These are phyloP conservation scores for Citeromyces hawaiiensis DNA, from an alignment of 1,139 yeast genomes.

Conservation along the genomic window DNA sequence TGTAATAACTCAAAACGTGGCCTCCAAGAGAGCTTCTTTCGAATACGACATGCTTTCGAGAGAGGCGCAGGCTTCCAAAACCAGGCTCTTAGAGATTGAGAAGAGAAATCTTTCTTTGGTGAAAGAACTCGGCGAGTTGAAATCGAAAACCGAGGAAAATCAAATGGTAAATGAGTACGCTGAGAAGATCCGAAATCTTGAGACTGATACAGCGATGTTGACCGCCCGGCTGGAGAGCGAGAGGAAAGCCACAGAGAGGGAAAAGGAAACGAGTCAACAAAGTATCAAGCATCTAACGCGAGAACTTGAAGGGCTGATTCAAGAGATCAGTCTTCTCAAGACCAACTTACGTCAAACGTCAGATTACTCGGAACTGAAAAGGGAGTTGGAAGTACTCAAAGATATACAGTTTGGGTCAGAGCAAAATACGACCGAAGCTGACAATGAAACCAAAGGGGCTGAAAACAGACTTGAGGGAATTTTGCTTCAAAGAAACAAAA, in stretches of 20 bases:
- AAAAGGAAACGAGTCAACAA: slow-evolving; percentile 14
- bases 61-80: slow-evolving; percentile 16
- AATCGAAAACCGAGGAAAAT: slow-evolving; percentile 20
- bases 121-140: slow-evolving; percentile 47
- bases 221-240: slow-evolving; percentile 52
- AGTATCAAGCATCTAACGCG: slow-evolving; percentile 23
- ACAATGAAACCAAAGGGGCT: slow-evolving; percentile 12
- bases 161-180: slow-evolving; percentile 14
- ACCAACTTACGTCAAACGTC: slow-evolving; percentile 28
- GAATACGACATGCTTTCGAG: slow-evolving; percentile 46
- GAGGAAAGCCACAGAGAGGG: slow-evolving; percentile 20
- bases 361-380: slow-evolving; percentile 70
- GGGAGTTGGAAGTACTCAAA: slow-evolving; percentile 58
- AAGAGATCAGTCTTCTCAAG: slow-evolving; percentile 38
- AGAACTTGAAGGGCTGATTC: slow-evolving; percentile 32
- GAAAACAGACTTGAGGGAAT: slow-evolving; percentile 23
- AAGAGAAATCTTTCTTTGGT: slow-evolving; percentile 52
- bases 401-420: slow-evolving; percentile 56
- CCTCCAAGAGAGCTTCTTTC: slow-evolving; percentile 59
- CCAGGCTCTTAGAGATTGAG: slow-evolving; percentile 42
- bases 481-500: slow-evolving; percentile 45
- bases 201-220: slow-evolving; percentile 31
- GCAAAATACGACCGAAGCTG: slow-evolving; percentile 18
- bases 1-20: slow-evolving; percentile 61
- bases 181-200: slow-evolving; percentile 27